Evolutionary conservation across 169 alveolate species (phyloP).

Genomic region (Toxoplasma gondii): DNA sequence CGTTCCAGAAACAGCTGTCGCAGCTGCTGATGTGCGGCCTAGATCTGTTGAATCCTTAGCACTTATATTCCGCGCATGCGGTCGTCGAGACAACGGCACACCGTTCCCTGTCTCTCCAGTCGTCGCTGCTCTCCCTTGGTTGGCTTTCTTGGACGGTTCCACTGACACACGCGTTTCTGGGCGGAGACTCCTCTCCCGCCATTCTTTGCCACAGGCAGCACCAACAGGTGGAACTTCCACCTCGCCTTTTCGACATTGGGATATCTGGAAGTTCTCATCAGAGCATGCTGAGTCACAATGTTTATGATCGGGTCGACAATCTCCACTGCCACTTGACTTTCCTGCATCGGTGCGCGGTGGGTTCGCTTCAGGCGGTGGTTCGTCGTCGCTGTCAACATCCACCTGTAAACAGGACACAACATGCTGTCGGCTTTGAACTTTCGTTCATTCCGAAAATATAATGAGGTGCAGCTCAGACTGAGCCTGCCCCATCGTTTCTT

Average conservation of each 20-base stretch:
- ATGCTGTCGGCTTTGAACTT: not conserved
- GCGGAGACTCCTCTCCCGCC: not conserved
- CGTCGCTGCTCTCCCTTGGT: not conserved
- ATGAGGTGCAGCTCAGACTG: not conserved
- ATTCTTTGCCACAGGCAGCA: not conserved
- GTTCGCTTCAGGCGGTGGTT: not conserved
- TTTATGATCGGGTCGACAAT: not conserved
- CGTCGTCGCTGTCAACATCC: not conserved
- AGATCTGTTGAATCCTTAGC: not conserved
- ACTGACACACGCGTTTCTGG: not conserved
- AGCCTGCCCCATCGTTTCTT: not conserved
- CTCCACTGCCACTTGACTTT: not conserved
- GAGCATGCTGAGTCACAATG: not conserved
- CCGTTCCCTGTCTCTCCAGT: not conserved
- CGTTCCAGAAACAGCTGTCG: not conserved
- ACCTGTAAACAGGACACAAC: not conserved
- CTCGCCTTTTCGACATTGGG: not conserved
- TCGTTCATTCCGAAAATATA: too few relatives aligned
- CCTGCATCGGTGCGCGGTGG: not conserved
- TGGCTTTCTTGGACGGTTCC: not conserved
- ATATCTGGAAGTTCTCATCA: not conserved
- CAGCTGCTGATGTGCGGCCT: not conserved
- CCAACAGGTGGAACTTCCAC: not conserved
- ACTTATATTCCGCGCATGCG: not conserved
- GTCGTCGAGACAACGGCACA: not conserved